Evolutionary conservation across 345 rosid species (phyloP).

Genomic region (Arabidopsis thaliana): TAIR10.1 NC_003070.9:29160001-29160500

Average conservation of each 20-base stretch:
- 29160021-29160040: slow-evolving; percentile 56
- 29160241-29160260: slow-evolving; percentile 62
- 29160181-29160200: slow-evolving; percentile 36
- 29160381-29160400: slow-evolving; percentile 59
- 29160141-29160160: slow-evolving; percentile 31
- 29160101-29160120: slow-evolving; percentile 81
- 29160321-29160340: slow-evolving; percentile 89
- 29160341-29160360: slow-evolving; percentile 62
- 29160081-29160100: slow-evolving; percentile 80
- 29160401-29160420: slow-evolving; percentile 75
- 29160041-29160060: slow-evolving; percentile 63
- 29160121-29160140: slow-evolving; percentile 72
- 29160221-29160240: slow-evolving; percentile 71
- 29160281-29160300: slow-evolving; percentile 70
- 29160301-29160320: slow-evolving; percentile 91
- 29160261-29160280: slow-evolving; percentile 71
- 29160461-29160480: slow-evolving; percentile 32
- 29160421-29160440: slow-evolving; percentile 86
- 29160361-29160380: slow-evolving; percentile 48
- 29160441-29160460: slow-evolving; percentile 80
- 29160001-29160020: slow-evolving; percentile 75
- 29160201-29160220: slow-evolving; percentile 23
- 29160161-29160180: slow-evolving; percentile 31
- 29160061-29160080: slow-evolving; percentile 84
- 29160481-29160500: slow-evolving; percentile 13